Evolutionary conservation across 75 land plant genomes (phyloP).

Genomic region (Pinus tabuliformis): DNA sequence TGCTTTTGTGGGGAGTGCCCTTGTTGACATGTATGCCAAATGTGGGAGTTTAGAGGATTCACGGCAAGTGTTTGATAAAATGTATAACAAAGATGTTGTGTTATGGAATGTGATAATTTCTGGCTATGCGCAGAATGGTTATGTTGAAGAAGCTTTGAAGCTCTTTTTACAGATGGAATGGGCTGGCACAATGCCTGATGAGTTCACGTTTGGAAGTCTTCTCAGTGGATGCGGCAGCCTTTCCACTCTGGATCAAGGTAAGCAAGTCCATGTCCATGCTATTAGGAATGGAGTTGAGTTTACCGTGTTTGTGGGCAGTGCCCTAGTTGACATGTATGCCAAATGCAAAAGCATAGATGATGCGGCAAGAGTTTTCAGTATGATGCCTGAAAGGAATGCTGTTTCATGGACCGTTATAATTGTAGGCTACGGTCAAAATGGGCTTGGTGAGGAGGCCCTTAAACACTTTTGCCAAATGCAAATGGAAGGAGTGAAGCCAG

Average conservation of each 20-base stretch:
- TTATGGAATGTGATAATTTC: constrained; percentile 57
- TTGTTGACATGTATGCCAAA: constrained; percentile 69
- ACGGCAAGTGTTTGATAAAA: constrained; percentile 27
- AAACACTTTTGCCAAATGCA: constrained; percentile 36
- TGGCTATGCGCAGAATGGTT: constrained; percentile 32
- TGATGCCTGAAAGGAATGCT: constrained; percentile 22
- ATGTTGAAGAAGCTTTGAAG: constrained; percentile 32
- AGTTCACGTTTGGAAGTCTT: constrained; percentile 37
- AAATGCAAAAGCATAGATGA: constrained; percentile 47
- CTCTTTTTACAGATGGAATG: constrained; percentile 28
- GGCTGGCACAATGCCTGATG: constrained; percentile 40
- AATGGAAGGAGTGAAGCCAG: constrained; percentile 21
- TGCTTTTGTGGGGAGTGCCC: constrained; percentile 36
- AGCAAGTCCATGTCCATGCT: constrained; percentile 30
- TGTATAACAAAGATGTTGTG: constrained; percentile 29
- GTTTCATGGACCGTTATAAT: constrained; percentile 67
- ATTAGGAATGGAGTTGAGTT: constrained; percentile 31
- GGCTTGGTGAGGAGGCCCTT: constrained; percentile 44
- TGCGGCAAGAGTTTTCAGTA: constrained; percentile 37
- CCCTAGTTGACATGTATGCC: constrained; percentile 64
- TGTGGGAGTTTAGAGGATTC: constrained; percentile 42
- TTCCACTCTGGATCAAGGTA: constrained; percentile 34
- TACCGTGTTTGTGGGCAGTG: constrained; percentile 45
- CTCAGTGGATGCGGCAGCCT: constrained; percentile 39
- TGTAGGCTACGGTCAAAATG: constrained; percentile 43